These are phyloP conservation scores for Rhypophila decipiens DNA, from an alignment of 495 filamentous ascomycete genomes.

Conservation along the genomic window DNA sequence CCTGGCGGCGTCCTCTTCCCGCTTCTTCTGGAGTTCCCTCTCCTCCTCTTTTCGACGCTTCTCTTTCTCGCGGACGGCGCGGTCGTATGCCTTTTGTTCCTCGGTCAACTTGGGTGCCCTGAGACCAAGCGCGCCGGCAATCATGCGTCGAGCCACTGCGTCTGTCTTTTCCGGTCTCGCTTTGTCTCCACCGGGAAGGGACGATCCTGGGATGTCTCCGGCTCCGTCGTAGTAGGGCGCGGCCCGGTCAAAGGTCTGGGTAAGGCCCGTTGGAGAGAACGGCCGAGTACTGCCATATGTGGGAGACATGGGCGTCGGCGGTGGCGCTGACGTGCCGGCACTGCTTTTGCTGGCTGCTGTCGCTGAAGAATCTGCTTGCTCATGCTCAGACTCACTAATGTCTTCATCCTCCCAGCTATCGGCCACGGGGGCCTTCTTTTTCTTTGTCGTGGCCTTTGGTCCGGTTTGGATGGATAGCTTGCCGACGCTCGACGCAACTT, in stretches of 20 bases:
- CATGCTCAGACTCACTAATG: conserved; percentile 14
- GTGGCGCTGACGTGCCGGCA: conserved; percentile 41
- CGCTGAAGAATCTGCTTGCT: neutral
- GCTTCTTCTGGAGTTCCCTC: conserved; percentile 56
- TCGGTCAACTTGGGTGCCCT: conserved; percentile 74
- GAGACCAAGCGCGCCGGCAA: conserved; percentile 81
- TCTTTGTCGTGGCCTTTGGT: conserved; percentile 26
- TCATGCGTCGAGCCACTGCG: conserved; percentile 82
- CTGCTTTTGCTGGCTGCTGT: neutral
- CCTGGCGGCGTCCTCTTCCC: conserved; percentile 61
- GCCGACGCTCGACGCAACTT: conserved; percentile 22
- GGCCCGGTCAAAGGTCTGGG: too few relatives aligned
- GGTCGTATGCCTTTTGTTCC: conserved; percentile 84
- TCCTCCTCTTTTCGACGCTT: conserved; percentile 67
- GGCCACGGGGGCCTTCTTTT: conserved; percentile 45
- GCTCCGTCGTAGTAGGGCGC: too few relatives aligned
- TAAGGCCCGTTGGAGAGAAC: conserved; percentile 23
- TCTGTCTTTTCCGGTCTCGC: conserved; percentile 81
- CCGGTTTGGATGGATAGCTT: conserved; percentile 32
- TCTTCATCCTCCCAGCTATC: conserved; percentile 87
- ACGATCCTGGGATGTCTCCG: too few relatives aligned
- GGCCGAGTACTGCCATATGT: conserved; percentile 31
- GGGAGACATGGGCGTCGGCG: conserved; percentile 56
- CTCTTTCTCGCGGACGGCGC: conserved; percentile 78
- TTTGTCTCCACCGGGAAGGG: conserved; percentile 21